Evolutionary conservation across 768 basidiomycete species (phyloP), one percentile per base, ranked within the genome.

Genomic region (Russula compacta): DNA sequence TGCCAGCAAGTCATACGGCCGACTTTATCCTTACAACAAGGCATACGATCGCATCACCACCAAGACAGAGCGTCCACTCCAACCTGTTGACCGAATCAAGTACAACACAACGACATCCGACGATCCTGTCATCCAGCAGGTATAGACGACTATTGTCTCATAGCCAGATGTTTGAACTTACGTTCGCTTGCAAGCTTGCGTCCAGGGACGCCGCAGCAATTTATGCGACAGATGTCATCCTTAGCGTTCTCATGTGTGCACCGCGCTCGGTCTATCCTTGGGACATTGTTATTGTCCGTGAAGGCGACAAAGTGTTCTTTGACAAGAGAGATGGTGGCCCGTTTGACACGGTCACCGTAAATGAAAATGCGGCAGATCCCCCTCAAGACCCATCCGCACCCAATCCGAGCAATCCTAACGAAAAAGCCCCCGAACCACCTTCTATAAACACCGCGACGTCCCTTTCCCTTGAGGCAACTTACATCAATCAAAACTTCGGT

Each of bases 41-140:
- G 76, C 86, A 6, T 99, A 92, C 71, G 97, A 99, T 74, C 91
- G 95, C 58, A 82, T 98, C 71, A 95, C 88, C 48, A 97, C 97
- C 51, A 93, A 93, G 76, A 86, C 85, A 5, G 94, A 98, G 74
- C 83, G 84, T 61, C 88, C 94, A 52, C 81, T 99, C 32, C 93
- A 98, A 69, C 80, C 92, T 49, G 83, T 95, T 59, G 97, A 98
- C 73, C 87, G 93, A 60, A 89, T 97, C 73, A 89, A 92, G 70
- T 99, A 97, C 75, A 98, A 98, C 73, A 88, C 93, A 17, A 97
- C 97, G 0, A 98, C 97, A 21, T 95, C 93, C 15, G 97, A 99
- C 68, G 97, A 99, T 71, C 95, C 97, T 3, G 81, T 99, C 72
- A 97, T 99, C 64, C 91, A 92, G 73, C 84, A 92, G 75, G 92